Conservation (phyloP, 352 stramenopile genomes). For the Globisporangium splendens region DNA sequence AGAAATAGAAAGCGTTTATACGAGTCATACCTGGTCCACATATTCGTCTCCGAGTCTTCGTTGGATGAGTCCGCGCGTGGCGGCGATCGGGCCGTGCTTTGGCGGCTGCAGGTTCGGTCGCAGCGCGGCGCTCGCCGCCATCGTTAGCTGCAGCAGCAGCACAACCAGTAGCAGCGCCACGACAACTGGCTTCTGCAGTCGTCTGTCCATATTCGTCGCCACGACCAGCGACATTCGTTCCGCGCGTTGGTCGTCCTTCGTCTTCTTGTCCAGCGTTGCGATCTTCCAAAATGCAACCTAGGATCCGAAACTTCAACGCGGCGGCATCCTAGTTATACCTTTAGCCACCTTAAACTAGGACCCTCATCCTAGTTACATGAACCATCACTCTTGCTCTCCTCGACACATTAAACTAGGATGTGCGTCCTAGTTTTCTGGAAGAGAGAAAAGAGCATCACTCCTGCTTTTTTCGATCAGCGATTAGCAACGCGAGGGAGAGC, state of each 20-base stretch:
- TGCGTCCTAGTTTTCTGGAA: not conserved
- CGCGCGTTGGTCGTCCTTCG: not conserved
- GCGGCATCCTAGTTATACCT: not conserved
- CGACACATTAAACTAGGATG: not conserved
- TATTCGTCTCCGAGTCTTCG: constrained; percentile 50
- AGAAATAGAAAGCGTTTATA: not conserved
- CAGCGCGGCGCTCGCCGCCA: constrained; percentile 9
- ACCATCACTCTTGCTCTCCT: not conserved
- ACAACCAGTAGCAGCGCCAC: constrained; percentile 17
- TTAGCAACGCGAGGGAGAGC: not conserved
- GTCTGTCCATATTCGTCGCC: no score
- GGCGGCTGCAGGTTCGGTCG: constrained; percentile 23
- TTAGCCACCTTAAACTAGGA: constrained; percentile 2
- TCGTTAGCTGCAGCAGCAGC: constrained; percentile 14
- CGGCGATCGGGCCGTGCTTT: constrained; percentile 42
- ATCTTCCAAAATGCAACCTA: constrained; percentile 2
- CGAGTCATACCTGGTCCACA: constrained; percentile 49
- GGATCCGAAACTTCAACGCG: constrained; percentile 4
- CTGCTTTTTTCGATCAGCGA: not conserved
- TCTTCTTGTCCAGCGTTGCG: not conserved
- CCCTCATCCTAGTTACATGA: not conserved
- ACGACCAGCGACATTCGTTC: no score
- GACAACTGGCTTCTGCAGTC: not conserved
- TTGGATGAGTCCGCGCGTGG: constrained; percentile 51
- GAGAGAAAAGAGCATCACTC: not conserved